phyloP scores from a whole-genome alignment of 768 basidiomycete genomes.

The Collybiopsis luxurians region DNA sequence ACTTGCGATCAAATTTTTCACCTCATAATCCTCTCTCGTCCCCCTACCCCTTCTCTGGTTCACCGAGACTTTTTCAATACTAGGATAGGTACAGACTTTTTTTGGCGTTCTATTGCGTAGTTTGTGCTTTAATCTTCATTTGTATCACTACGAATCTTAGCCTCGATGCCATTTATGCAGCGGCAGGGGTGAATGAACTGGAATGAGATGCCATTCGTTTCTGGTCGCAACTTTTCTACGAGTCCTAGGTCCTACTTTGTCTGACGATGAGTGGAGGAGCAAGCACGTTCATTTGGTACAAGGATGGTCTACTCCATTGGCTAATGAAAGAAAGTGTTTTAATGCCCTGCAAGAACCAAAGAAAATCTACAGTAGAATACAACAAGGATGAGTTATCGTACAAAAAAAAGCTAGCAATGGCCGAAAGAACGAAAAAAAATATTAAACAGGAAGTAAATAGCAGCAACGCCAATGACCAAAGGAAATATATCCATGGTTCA shows the following conservation, averaged over 20 bases:
- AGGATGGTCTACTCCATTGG: too few species aligned
- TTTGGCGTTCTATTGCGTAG: neutral
- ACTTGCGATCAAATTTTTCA: too few species aligned
- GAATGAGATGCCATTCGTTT: too few species aligned
- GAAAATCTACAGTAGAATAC: neutral
- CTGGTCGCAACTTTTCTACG: too few species aligned
- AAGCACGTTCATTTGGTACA: too few species aligned
- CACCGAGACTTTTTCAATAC: neutral
- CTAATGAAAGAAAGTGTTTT: neutral
- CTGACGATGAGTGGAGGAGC: too few species aligned
- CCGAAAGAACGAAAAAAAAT: neutral
- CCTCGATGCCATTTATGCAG: neutral
- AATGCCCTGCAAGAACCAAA: neutral
- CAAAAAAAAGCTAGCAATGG: neutral
- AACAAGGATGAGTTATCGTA: neutral
- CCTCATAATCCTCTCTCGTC: too few species aligned
- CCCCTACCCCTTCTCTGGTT: too few species aligned
- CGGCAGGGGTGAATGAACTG: neutral
- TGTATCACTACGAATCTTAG: neutral
- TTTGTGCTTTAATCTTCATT: constrained; percentile 6
- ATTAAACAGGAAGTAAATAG: neutral
- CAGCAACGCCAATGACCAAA: too few species aligned
- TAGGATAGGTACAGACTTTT: neutral
- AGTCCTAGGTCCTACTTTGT: too few species aligned
- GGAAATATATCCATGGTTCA: too few species aligned